These are phyloP conservation scores for Kwoniella sp. DNA, from an alignment of 768 basidiomycete species.

Conservation along the genomic window DNA sequence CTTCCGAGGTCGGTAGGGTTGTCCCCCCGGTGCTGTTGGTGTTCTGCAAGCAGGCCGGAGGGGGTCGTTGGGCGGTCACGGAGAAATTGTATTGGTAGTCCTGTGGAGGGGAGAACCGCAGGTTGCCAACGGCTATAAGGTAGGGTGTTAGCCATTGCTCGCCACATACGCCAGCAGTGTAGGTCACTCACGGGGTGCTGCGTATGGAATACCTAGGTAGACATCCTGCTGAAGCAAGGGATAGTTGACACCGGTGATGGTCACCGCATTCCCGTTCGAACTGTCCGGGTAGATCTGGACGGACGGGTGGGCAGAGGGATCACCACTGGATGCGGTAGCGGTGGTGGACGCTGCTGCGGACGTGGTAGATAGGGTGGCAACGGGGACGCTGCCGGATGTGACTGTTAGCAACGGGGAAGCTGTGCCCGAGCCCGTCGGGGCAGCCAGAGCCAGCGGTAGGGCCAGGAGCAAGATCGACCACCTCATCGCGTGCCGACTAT, in stretches of 20 bases:
- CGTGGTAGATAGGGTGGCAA: neutral
- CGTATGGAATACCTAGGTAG: conserved; percentile 47
- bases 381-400: too few relatives aligned
- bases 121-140: conserved; percentile 28
- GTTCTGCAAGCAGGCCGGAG: conserved; percentile 41
- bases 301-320: conserved; percentile 10
- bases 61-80: conserved; percentile 27
- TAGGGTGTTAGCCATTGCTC: neutral
- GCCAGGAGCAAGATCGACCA: neutral
- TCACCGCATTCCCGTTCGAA: conserved; percentile 17
- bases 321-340: neutral
- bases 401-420: too few relatives aligned
- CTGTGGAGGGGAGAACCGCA: conserved; percentile 37
- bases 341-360: neutral
- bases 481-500: conserved; percentile 7
- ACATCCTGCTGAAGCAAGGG: conserved; percentile 24
- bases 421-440: neutral
- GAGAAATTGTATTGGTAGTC: conserved; percentile 26
- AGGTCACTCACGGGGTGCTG: conserved; percentile 32
- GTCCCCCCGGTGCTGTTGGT: conserved; percentile 8
- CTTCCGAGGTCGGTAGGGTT: conserved; percentile 49
- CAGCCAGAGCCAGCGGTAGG: neutral
- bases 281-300: conserved; percentile 33
- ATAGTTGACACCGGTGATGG: conserved; percentile 23
- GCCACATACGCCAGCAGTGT: neutral